A percentile compares a stretch with the other conserved stretches of the same genome.
These are phyloP conservation scores for Bolboschoenoplectus hybrid DNA, from an alignment of 202 grass and related monocot genomes.

Conservation along the genomic window DNA sequence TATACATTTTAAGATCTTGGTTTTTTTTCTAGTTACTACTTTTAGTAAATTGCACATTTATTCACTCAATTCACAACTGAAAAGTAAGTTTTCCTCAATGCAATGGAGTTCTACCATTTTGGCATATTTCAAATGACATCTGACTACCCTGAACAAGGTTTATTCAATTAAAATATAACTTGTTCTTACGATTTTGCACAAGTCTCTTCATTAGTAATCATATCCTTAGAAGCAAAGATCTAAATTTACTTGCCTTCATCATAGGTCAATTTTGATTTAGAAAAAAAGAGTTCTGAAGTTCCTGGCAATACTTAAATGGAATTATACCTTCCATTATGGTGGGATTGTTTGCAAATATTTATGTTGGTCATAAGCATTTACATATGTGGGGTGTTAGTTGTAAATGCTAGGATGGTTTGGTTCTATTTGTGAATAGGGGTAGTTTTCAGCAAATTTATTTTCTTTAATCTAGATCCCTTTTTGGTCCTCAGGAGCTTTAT, in stretches of 20 bases:
- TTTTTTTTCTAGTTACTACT: neutral
- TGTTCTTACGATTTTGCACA: neutral
- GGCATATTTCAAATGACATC: neutral
- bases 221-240: neutral
- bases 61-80: neutral
- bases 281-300: neutral
- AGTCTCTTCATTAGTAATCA: neutral
- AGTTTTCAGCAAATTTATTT: neutral
- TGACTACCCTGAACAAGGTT: neutral
- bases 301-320: neutral
- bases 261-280: neutral
- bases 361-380: slow-evolving; percentile 5
- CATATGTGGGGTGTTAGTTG: slow-evolving; percentile 36
- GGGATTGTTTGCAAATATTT: neutral
- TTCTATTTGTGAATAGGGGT: neutral
- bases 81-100: neutral
- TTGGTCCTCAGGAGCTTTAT: slow-evolving; percentile 62
- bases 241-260: neutral
- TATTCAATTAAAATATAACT: neutral
- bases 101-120: neutral
- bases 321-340: neutral
- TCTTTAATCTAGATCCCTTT: slow-evolving; percentile 23
- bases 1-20: slow-evolving; percentile 15
- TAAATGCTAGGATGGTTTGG: neutral
- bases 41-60: neutral